Evolutionary conservation across 768 basidiomycete genomes (phyloP), one percentile per base, ranked within the genome.

Genomic region (Mycena filopes): DNA sequence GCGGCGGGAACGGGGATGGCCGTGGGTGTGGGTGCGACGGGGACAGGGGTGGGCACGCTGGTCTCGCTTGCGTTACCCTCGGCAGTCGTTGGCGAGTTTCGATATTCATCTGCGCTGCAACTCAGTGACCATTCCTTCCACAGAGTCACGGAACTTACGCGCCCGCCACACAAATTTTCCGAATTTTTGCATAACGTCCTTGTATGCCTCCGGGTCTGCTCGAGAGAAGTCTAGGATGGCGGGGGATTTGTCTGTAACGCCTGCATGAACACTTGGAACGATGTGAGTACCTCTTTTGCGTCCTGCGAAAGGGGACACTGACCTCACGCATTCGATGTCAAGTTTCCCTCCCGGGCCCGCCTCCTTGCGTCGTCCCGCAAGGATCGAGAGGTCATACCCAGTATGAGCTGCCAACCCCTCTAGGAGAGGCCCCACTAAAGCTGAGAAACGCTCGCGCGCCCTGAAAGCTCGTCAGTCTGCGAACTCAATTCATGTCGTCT

Each of bases 151-250:
- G 15, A 21, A 51, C 59, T 28, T 51, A 60, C 49, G 12, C 3
- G 59, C 49, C 0, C 10, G 11, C 48, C 43, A 57, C 4, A 57
- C 55, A 25, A 57, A 57, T 36, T 43, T 57, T 18, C 42, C 33
- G 55, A 45, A 57, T 4, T 45, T 8, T n/a, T 1, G n/a, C 28
- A 46, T 36, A 2, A 46, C 43, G 2, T 21, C 55, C 13, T 10
- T 28, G 29, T 57, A 57, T 20, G 13, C 21, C 31, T 25, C 3
- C 5, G 5, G 4, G 18, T 57, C 28, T 11, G 55, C 55, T 29
- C 55, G 45, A 18, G 43, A 46, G 55, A 57, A 57, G 31, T 57
- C 55, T 11, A 57, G 55, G 28, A 7, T n/a, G 13, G 42, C 25
- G 1, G 55, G 55, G 5, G 25, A 23, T 8, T 40, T 26, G 23